Conservation (phyloP, 306 rosid species). For the Carpinus fangiana region DNA sequence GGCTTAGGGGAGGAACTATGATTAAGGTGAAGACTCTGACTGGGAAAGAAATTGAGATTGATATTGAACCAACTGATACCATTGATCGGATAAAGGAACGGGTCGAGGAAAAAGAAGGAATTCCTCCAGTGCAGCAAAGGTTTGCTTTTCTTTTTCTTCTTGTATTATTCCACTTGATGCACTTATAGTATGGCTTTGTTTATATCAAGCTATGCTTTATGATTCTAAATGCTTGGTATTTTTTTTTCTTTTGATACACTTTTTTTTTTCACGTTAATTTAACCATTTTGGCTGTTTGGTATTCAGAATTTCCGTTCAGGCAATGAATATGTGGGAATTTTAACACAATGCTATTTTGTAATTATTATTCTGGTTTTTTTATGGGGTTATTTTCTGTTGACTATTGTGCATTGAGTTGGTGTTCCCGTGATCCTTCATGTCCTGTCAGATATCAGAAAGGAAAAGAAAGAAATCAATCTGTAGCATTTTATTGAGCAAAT, state of each 20-base stretch:
- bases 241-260: not conserved
- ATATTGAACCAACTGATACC: slow-evolving; percentile 92
- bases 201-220: not conserved
- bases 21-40: slow-evolving; percentile 97
- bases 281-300: not conserved
- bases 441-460: not conserved
- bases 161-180: not conserved
- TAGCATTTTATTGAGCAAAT: not conserved
- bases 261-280: not conserved
- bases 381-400: not conserved
- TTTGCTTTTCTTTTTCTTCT: slow-evolving; percentile 18
- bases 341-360: not conserved
- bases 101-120: slow-evolving; percentile 97
- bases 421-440: not conserved
- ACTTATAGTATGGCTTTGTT: slow-evolving; percentile 3
- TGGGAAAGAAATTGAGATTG: slow-evolving; percentile 98
- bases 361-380: not conserved
- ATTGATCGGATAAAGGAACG: slow-evolving; percentile 93
- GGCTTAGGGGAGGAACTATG: slow-evolving; percentile 99
- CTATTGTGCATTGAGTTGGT: not conserved
- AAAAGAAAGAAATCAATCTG: not conserved
- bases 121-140: slow-evolving; percentile 99
- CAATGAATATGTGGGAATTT: not conserved
- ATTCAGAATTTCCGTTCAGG: not conserved
- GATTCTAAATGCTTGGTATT: not conserved